These are phyloP conservation scores for Escovopsis weberi DNA, from an alignment of 2,329 filamentous ascomycete species.

Conservation along the genomic window DNA sequence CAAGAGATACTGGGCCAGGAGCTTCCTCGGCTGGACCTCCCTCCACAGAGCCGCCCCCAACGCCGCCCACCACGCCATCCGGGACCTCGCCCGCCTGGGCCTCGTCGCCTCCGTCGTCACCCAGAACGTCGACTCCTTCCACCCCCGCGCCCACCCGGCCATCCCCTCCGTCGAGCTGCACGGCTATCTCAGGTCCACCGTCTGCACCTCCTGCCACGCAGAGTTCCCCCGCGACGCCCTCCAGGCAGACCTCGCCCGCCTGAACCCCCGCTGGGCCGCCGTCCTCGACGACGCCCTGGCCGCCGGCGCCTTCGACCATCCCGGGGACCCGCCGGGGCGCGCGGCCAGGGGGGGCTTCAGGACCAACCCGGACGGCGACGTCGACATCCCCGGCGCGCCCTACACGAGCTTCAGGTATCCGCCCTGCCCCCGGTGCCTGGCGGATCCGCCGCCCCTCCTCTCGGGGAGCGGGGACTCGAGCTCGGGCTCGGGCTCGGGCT, in stretches of 20 bases:
- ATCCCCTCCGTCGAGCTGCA: conserved; percentile 75
- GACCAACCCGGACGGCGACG: conserved; percentile 88
- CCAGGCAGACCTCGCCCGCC: conserved; percentile 55
- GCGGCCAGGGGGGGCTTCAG: conserved; percentile 50
- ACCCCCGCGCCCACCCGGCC: conserved; percentile 58
- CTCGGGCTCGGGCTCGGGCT: no score
- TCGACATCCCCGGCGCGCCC: conserved; percentile 73
- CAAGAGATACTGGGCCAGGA: conserved; percentile 91
- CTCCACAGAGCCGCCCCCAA: conserved; percentile 71
- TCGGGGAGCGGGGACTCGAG: conserved; percentile 27
- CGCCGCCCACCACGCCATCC: conserved; percentile 61
- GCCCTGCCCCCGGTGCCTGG: conserved; percentile 67
- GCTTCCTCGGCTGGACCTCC: conserved; percentile 83
- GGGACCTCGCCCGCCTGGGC: conserved; percentile 56
- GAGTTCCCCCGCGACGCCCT: conserved; percentile 60
- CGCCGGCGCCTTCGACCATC: conserved; percentile 55
- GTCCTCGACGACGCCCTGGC: conserved; percentile 60
- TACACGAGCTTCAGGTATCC: conserved; percentile 89
- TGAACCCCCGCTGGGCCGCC: conserved; percentile 77
- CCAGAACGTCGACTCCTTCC: conserved; percentile 96
- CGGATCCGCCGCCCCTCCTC: conserved; percentile 46
- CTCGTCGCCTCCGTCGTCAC: conserved; percentile 68
- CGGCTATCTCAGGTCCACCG: conserved; percentile 68
- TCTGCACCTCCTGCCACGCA: conserved; percentile 65
- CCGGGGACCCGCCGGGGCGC: conserved; percentile 59